Base-by-base conservation (phyloP, 352 stramenopile species). In the Discostella stelligera region DNA sequence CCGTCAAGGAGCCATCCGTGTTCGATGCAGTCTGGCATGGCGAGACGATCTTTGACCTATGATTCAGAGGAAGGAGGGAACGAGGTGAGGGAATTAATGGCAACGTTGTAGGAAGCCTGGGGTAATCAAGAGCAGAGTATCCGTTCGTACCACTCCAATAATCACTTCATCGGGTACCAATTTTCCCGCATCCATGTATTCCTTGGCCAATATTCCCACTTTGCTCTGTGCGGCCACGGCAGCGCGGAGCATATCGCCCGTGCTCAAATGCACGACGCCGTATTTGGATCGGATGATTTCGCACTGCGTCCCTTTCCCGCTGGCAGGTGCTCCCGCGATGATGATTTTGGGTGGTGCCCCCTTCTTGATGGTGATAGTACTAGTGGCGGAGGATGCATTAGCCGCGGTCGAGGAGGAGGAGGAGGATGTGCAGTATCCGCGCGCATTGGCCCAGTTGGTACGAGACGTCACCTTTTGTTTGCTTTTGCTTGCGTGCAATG, bases 251-350 rank as follows among this genome's bases (percentile, higher is more conserved):
- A 98, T 98, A 71, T 98, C 96, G 10, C 96, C 96, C 7, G 95
- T 97, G 14, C 92, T 97, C 20, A 98, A 84, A 75, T 98, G 96
- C 11, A 98, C 93, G 6, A 98, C 92, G 53, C 95, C 88, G 76
- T 96, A 97, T 21, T 90, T 92, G 27, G 90, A 85, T 44, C 80
- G 93, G 32, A 98, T 94, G 71, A 93, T 89, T 79, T 98, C 95
- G 77, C 96, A 99, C 74, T 99, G 96, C 5, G 96, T 98, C 48
- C 96, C 96, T 82, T 99, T 98, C 39, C 96, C 96, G 46, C 90
- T 92, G 0, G 96, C 96, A 14, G 96, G 96, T 14, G 96, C 94
- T 0, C 96, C 96, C 0, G 66, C 66, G 54, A 88, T 81, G 53
- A 89, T 86, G 3, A 83, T 32, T 55, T 68, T 74, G 30, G 73